Evolutionary conservation across 106 monocot species (phyloP).

Genomic region (Amphibolis antarctica): DNA sequence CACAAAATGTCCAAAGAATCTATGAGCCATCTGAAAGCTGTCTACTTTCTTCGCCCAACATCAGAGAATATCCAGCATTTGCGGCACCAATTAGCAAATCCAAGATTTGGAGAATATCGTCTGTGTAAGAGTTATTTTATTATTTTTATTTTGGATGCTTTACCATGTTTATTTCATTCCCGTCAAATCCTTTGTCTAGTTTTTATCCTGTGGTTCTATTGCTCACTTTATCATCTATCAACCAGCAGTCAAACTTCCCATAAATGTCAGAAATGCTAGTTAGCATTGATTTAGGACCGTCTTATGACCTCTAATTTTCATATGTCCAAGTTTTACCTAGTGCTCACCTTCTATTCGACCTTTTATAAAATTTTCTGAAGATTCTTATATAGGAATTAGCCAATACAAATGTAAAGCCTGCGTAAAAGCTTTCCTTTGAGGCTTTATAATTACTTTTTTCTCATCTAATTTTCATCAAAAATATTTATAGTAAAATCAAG

Average conservation of each 20-base stretch:
- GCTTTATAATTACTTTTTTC: no score
- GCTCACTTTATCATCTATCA: not conserved
- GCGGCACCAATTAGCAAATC: constrained; percentile 64
- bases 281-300: not conserved
- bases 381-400: no score
- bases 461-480: not conserved
- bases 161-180: not conserved
- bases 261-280: not conserved
- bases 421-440: no score
- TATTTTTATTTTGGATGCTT: constrained; percentile 2
- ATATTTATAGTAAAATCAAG: not conserved
- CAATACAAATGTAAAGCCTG: no score
- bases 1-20: constrained; percentile 61
- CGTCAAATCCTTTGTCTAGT: not conserved
- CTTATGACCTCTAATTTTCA: not conserved
- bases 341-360: no score
- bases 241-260: no score
- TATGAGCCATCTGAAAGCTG: constrained; percentile 94
- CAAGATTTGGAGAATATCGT: constrained; percentile 95
- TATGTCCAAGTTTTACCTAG: no score
- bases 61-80: constrained; percentile 89
- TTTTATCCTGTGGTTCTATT: not conserved
- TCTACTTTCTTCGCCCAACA: constrained; percentile 90
- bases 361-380: no score
- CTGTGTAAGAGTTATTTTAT: constrained; percentile 53